Percentiles rank a stretch among this genome's conserved stretches.
Evolutionary conservation across 192 early-diverging fungal species (phyloP).

Genomic region (Podochytrium sp.): DNA sequence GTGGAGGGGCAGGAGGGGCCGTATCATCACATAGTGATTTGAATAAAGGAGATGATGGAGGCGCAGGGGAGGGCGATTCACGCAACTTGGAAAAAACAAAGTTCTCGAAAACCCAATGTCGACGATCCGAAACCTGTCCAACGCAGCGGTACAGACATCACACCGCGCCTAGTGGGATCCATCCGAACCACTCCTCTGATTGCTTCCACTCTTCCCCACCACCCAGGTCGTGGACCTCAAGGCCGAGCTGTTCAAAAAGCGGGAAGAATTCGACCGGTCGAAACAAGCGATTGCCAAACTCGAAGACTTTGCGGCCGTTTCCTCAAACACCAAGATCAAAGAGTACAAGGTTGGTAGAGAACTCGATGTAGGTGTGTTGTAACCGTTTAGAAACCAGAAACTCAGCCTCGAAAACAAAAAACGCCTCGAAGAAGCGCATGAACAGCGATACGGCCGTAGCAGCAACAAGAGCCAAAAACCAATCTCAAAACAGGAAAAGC

Average conservation of each 20-base stretch:
- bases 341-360: constrained; percentile 40
- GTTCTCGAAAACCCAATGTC: no score
- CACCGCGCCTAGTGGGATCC: no score
- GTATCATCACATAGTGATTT: no score
- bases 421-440: constrained; percentile 54
- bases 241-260: constrained; percentile 46
- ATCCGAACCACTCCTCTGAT: no score
- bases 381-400: not conserved
- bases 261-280: constrained; percentile 33
- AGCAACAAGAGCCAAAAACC: not conserved
- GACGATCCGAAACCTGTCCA: not conserved
- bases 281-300: constrained; percentile 17
- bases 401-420: constrained; percentile 33
- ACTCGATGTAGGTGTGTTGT: no score
- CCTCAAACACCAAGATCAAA: constrained; percentile 22
- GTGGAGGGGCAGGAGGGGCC: no score
- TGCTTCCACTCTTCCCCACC: no score
- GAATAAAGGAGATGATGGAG: no score
- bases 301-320: constrained; percentile 10
- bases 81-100: no score
- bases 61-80: no score
- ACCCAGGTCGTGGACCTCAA: constrained; percentile 47
- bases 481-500: constrained; percentile 36
- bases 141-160: not conserved
- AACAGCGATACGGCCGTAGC: constrained; percentile 26